These are phyloP conservation scores for Quercus phellos DNA, from an alignment of 331 rosid genomes.

Conservation along the genomic window DNA sequence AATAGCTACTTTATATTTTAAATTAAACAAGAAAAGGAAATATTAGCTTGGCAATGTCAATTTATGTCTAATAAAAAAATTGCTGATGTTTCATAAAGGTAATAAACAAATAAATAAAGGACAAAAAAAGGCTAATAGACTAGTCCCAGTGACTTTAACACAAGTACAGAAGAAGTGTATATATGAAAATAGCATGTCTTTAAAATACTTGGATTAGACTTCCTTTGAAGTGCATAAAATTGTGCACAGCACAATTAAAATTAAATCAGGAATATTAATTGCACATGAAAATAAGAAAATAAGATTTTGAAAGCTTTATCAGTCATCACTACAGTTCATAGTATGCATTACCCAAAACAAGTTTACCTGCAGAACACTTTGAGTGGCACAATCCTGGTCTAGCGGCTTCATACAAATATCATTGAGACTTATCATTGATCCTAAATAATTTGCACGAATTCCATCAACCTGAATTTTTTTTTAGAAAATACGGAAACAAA, in stretches of 20 bases:
- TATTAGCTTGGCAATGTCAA: neutral
- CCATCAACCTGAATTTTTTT: slow-evolving; percentile 59
- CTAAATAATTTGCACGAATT: slow-evolving; percentile 73
- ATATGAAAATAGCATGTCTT: neutral
- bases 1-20: neutral
- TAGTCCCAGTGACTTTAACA: neutral
- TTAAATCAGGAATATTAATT: neutral
- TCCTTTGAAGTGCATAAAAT: neutral
- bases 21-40: neutral
- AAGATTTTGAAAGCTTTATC: neutral
- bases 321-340: slow-evolving; percentile 8
- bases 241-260: neutral
- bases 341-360: slow-evolving; percentile 13
- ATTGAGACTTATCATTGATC: slow-evolving; percentile 57
- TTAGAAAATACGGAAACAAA: neutral
- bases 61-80: neutral
- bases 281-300: neutral
- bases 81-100: neutral
- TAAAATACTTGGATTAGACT: neutral
- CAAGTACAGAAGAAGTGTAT: neutral
- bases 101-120: neutral
- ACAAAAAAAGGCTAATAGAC: neutral
- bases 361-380: slow-evolving; percentile 84
- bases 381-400: slow-evolving; percentile 89
- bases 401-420: slow-evolving; percentile 98